A percentile compares a stretch with the other conserved stretches of the same genome.
Conservation (phyloP, 176 grass and related monocot species). For the Triticum turgidum region DNA sequence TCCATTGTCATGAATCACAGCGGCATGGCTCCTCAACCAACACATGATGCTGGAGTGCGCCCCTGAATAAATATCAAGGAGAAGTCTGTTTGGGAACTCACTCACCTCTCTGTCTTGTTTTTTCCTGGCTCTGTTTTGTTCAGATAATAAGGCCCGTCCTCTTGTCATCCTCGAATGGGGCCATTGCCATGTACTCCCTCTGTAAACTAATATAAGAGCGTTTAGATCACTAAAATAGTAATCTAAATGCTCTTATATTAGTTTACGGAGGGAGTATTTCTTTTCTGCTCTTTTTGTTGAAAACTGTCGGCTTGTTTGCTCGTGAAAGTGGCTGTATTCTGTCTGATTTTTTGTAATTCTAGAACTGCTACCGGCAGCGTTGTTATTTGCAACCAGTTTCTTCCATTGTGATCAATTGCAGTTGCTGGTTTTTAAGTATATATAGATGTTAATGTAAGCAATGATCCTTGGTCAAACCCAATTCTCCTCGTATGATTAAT, state of each 20-base stretch:
- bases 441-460: no score
- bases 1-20: background rate
- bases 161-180: slow-evolving; percentile 1
- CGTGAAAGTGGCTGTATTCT: no score
- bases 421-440: no score
- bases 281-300: background rate
- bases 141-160: slow-evolving; percentile 15
- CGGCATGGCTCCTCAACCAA: background rate
- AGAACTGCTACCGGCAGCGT: no score
- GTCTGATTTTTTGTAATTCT: no score
- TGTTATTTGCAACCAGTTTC: no score
- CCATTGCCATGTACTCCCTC: background rate
- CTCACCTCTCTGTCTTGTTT: background rate
- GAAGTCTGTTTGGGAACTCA: background rate
- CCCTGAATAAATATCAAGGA: slow-evolving; percentile 11
- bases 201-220: no score
- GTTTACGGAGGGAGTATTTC: background rate
- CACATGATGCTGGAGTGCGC: background rate
- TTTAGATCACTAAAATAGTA: no score
- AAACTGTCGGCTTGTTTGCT: background rate
- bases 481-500: no score
- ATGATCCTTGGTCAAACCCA: no score
- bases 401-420: no score
- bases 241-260: no score
- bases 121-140: background rate